Evolutionary conservation across 495 filamentous ascomycete genomes (phyloP).

Genomic region (Neurospora cerealis): DNA sequence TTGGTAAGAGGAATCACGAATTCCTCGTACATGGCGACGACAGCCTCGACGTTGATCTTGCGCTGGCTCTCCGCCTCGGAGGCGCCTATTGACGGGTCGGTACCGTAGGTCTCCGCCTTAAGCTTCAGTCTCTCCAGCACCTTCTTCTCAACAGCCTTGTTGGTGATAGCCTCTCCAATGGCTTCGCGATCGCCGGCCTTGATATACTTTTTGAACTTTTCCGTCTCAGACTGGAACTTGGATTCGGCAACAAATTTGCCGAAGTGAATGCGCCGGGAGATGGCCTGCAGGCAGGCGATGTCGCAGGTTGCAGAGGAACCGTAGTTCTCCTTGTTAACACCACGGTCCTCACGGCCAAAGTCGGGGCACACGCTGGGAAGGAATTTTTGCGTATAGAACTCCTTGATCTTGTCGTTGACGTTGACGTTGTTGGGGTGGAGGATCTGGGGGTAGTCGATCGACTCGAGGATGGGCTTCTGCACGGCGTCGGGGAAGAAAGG

Average conservation of each 20-base stretch:
- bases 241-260: constrained; percentile 98
- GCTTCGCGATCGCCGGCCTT: constrained; percentile 64
- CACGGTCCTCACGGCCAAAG: constrained; percentile 62
- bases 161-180: constrained; percentile 84
- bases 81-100: constrained; percentile 51
- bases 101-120: constrained; percentile 94
- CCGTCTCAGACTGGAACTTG: constrained; percentile 84
- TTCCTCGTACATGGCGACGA: constrained; percentile 91
- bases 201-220: constrained; percentile 72
- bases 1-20: constrained; percentile 96
- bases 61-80: constrained; percentile 19
- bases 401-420: constrained; percentile 80
- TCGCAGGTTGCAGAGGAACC: constrained; percentile 87
- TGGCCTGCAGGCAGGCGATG: constrained; percentile 80
- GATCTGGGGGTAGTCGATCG: constrained; percentile 83
- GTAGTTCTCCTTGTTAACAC: constrained; percentile 88
- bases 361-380: constrained; percentile 72
- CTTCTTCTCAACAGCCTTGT: constrained; percentile 80
- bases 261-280: constrained; percentile 90
- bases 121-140: constrained; percentile 78
- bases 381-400: constrained; percentile 71
- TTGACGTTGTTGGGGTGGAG: constrained; percentile 90
- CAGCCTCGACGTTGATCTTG: constrained; percentile 89
- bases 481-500: constrained; percentile 88
- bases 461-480: constrained; percentile 70